A percentile compares a stretch with the other conserved stretches of the same genome.
phyloP scores from a whole-genome alignment of 2,329 filamentous ascomycete species.

The Tothia fuscella region DNA sequence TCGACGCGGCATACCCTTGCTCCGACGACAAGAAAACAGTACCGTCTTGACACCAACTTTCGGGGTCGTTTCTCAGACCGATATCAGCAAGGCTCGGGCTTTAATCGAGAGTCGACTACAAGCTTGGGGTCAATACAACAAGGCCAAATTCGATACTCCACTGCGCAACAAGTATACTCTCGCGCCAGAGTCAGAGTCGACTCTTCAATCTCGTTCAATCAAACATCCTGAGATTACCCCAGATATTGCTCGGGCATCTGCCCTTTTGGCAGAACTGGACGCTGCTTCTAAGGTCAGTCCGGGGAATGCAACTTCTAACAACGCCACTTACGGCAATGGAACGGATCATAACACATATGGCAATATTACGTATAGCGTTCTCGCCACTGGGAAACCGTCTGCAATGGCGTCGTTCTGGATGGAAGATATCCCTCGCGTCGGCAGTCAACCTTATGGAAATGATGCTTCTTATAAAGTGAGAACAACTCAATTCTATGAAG shows the following conservation, averaged over 20 bases:
- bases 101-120: too few relatives aligned
- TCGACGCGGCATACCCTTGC: too few relatives aligned
- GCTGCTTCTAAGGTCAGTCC: too few relatives aligned
- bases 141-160: not conserved
- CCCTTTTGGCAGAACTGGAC: not conserved
- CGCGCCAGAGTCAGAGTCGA: not conserved
- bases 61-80: too few relatives aligned
- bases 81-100: too few relatives aligned
- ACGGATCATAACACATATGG: not conserved
- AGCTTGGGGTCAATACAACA: too few relatives aligned
- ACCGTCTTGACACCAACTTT: too few relatives aligned
- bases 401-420: too few relatives aligned
- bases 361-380: not conserved
- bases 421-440: not conserved
- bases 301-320: too few relatives aligned
- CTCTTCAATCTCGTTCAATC: not conserved
- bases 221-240: not conserved
- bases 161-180: not conserved
- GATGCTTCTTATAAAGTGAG: not conserved
- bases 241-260: not conserved
- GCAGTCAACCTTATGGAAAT: not conserved
- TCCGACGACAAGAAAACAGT: too few relatives aligned
- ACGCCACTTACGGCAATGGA: too few relatives aligned
- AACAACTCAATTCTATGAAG: not conserved
- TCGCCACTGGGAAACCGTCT: not conserved